Conservation (phyloP, 257 asterid species). For the Jaltomata sinuosa region DNA sequence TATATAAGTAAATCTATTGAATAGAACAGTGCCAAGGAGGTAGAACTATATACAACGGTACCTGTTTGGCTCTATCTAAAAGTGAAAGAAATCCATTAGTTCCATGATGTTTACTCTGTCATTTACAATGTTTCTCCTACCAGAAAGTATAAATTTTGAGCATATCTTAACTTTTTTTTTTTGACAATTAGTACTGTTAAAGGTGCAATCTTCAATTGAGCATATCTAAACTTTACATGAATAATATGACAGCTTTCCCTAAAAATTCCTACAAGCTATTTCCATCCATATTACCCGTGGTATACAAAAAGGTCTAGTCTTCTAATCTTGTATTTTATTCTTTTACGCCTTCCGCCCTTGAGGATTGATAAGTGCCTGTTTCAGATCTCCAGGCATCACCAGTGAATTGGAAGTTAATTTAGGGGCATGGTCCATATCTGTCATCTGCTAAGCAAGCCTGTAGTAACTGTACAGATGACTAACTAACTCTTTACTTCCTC, state of each 20-base stretch:
- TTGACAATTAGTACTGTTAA: no score
- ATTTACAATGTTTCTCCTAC: neutral
- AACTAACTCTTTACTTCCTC: neutral
- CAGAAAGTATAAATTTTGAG: neutral
- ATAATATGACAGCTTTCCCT: neutral
- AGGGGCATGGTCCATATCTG: neutral
- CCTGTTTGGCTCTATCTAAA: neutral
- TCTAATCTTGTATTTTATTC: neutral
- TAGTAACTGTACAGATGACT: neutral
- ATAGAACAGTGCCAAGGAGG: neutral
- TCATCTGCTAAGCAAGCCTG: neutral
- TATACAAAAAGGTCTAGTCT: neutral
- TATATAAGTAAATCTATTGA: neutral
- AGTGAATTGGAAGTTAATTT: neutral
- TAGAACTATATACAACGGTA: neutral
- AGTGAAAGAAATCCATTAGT: neutral
- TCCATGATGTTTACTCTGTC: neutral
- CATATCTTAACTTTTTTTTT: no score
- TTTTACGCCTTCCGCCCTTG: neutral
- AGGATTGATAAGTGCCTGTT: neutral
- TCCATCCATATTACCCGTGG: neutral
- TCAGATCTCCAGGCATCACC: neutral
- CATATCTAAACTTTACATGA: neutral
- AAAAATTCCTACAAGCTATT: neutral
- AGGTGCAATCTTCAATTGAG: no score